Conservation (phyloP, 331 rosid species). For the Quercus phellos region DNA sequence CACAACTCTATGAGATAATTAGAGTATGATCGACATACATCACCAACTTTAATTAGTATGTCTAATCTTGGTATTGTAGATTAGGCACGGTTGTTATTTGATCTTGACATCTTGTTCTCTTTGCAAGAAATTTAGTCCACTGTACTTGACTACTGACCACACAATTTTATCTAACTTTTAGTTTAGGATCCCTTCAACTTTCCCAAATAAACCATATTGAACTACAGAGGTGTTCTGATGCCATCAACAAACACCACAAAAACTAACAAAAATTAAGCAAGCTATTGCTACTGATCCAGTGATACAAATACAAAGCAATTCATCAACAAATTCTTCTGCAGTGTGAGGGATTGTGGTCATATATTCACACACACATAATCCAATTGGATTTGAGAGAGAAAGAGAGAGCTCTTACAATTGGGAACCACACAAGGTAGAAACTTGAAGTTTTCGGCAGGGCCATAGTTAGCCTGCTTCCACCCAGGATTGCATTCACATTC, state of each 20-base stretch:
- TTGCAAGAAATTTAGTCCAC: neutral
- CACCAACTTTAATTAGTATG: neutral
- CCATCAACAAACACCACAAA: neutral
- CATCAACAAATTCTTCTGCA: neutral
- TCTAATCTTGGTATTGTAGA: neutral
- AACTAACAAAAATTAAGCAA: neutral
- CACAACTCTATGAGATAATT: neutral
- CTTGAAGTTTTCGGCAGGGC: conserved; percentile 25
- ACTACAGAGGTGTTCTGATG: neutral
- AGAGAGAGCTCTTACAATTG: conserved; percentile 44
- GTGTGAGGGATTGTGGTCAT: neutral
- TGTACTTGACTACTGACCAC: too few relatives aligned
- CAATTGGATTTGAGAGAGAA: neutral
- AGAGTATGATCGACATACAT: neutral
- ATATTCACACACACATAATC: neutral
- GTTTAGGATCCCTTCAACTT: neutral
- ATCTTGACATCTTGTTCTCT: neutral
- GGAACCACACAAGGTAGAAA: conserved; percentile 88
- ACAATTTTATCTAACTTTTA: neutral
- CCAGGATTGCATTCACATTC: conserved; percentile 75
- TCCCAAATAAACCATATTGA: neutral
- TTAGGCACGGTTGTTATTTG: neutral
- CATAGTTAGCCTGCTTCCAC: conserved; percentile 52
- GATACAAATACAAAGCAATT: neutral
- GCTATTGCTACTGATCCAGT: neutral